phyloP scores from a whole-genome alignment of 2,329 filamentous ascomycete species.

The Colletotrichum magnum region DNA sequence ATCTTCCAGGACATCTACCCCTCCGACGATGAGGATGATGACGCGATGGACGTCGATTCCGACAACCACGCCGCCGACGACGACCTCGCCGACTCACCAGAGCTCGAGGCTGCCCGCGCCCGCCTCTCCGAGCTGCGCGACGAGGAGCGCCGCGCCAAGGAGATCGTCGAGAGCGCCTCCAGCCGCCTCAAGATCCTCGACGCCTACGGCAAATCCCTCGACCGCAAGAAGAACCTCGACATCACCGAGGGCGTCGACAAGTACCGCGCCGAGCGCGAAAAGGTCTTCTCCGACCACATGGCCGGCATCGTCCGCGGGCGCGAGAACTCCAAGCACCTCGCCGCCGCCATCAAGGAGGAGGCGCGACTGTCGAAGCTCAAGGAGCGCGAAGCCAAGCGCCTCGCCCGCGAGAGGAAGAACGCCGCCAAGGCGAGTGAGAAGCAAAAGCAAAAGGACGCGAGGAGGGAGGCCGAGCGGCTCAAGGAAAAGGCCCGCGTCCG shows the following conservation, averaged over 20 bases:
- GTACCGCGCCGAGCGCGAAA: conserved; percentile 60
- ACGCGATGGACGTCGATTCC: conserved; percentile 48
- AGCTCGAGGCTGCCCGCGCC: conserved; percentile 48
- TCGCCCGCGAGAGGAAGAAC: neutral
- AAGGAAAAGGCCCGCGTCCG: conserved; percentile 62
- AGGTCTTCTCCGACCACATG: conserved; percentile 58
- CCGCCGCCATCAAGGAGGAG: conserved; percentile 51
- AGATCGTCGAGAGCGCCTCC: conserved; percentile 51
- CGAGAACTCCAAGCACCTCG: conserved; percentile 47
- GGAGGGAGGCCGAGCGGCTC: conserved; percentile 52
- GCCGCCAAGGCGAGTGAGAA: conserved; percentile 50
- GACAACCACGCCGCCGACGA: conserved; percentile 45
- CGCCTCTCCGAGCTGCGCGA: conserved; percentile 50
- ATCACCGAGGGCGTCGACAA: conserved; percentile 55
- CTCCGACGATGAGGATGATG: conserved; percentile 57
- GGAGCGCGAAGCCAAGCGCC: neutral
- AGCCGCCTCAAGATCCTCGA: conserved; percentile 59
- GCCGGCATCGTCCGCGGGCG: conserved; percentile 50
- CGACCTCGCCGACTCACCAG: conserved; percentile 36
- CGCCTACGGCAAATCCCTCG: conserved; percentile 53
- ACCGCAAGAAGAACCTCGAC: conserved; percentile 50
- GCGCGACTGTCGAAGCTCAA: conserved; percentile 44
- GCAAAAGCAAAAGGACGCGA: conserved; percentile 50
- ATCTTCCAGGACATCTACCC: conserved; percentile 69
- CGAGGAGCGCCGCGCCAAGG: conserved; percentile 47